Conservation (phyloP, 139 green algal genomes). For the Yamagishiella unicocca region DNA sequence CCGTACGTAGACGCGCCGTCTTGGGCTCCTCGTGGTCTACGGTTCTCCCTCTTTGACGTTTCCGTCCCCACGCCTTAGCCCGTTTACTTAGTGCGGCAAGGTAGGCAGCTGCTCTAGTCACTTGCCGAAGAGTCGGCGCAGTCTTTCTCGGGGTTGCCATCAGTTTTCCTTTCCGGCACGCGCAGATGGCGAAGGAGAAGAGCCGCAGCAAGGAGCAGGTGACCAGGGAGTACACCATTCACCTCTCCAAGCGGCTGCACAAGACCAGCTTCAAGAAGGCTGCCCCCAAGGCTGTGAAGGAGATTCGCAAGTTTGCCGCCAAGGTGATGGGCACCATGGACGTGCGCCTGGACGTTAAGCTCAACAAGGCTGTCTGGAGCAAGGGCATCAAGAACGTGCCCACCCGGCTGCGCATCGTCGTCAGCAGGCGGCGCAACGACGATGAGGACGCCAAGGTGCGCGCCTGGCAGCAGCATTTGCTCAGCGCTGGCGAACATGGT, state of each 20-base stretch:
- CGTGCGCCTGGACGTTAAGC: constrained; percentile 97
- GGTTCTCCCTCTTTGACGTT: constrained; percentile 31
- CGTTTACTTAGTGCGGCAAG: constrained; percentile 36
- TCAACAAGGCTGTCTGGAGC: constrained; percentile 99
- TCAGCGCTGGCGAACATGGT: too few species aligned
- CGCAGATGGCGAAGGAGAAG: constrained; percentile 78
- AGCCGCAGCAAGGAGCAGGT: constrained; percentile 83
- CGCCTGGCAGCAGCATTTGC: too few species aligned
- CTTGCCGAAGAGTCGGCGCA: not conserved
- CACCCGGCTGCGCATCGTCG: constrained; percentile 89
- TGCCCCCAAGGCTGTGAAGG: constrained; percentile 94
- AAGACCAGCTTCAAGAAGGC: constrained; percentile 97
- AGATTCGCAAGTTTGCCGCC: constrained; percentile 96
- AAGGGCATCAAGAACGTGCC: constrained; percentile 96
- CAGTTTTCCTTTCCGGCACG: not conserved
- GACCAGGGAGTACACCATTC: constrained; percentile 99
- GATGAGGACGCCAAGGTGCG: constrained; percentile 97
- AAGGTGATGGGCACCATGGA: constrained; percentile 98
- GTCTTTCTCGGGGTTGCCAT: not conserved
- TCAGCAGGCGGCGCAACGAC: constrained; percentile 95
- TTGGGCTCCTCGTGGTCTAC: not conserved
- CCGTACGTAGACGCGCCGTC: not conserved
- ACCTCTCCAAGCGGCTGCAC: constrained; percentile 96
- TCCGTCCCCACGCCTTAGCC: constrained; percentile 16
- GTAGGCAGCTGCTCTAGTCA: constrained; percentile 22